Evolutionary conservation across 2,329 filamentous ascomycete species (phyloP).

Genomic region (Colletotrichum graminicola): DNA sequence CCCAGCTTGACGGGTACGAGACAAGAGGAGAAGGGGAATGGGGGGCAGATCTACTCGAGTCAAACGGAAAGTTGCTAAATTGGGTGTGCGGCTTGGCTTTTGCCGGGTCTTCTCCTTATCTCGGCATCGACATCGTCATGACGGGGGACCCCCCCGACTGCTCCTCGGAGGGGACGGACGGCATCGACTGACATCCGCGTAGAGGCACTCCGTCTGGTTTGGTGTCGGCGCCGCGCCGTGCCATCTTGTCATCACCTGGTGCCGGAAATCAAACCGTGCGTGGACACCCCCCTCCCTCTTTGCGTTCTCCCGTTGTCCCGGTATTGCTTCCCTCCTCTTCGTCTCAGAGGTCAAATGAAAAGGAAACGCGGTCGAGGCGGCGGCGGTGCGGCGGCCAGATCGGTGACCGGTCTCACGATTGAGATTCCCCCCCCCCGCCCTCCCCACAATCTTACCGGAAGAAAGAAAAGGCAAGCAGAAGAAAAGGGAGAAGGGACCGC

Average conservation of each 20-base stretch:
- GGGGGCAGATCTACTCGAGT: background rate
- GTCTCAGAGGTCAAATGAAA: background rate
- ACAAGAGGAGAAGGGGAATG: no score
- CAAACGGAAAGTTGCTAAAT: background rate
- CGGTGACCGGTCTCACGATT: background rate
- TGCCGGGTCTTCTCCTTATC: background rate
- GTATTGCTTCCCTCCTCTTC: background rate
- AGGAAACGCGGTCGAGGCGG: background rate
- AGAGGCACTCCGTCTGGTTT: background rate
- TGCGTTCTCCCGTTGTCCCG: no score
- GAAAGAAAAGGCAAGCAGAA: no score
- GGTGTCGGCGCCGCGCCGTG: background rate
- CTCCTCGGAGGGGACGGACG: background rate
- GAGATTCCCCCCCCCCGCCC: no score
- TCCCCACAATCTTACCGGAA: background rate
- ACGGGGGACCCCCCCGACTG: background rate
- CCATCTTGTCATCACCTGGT: background rate
- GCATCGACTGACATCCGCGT: background rate
- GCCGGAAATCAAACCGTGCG: background rate
- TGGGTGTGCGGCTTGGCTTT: background rate
- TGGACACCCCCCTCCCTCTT: no score
- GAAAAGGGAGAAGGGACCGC: background rate
- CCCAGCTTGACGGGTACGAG: background rate
- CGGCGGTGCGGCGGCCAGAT: background rate
- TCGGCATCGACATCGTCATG: conserved; percentile 4